Percentiles rank a stretch among this genome's conserved stretches.
Conservation (phyloP, 768 basidiomycete species). For the Amanita phalloides region DNA sequence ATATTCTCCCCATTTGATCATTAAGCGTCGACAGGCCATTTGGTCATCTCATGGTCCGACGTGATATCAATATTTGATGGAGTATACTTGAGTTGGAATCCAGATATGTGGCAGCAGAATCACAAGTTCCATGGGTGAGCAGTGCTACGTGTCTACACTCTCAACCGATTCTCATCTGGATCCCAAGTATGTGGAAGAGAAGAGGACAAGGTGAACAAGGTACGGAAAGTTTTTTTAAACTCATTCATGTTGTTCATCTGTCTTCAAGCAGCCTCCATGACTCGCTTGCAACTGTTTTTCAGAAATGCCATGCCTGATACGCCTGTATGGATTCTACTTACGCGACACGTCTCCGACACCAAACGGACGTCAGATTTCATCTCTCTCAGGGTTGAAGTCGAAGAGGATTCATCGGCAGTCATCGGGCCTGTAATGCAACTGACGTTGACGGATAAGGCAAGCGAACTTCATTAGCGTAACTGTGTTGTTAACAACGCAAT, state of each 20-base stretch:
- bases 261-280: constrained; percentile 21
- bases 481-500: not conserved
- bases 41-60: constrained; percentile 68
- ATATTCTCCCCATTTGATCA: not conserved
- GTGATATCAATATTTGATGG: constrained; percentile 67
- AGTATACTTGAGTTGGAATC: constrained; percentile 85
- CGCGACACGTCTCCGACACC: constrained; percentile 62
- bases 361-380: constrained; percentile 55
- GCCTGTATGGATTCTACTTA: constrained; percentile 69
- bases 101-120: constrained; percentile 37
- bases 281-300: constrained; percentile 25
- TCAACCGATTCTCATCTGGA: not conserved
- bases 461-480: not conserved
- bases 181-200: constrained; percentile 33
- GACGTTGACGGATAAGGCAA: constrained; percentile 29
- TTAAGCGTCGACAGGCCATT: constrained; percentile 22
- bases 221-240: constrained; percentile 5
- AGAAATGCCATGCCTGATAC: constrained; percentile 14
- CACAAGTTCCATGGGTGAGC: constrained; percentile 62
- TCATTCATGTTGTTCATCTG: not conserved
- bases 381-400: constrained; percentile 43
- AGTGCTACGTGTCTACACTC: not conserved
- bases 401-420: constrained; percentile 23
- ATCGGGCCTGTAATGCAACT: constrained; percentile 14
- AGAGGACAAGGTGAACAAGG: constrained; percentile 19